Percentiles rank a stretch among this genome's conserved stretches.
Conservation (phyloP, 148 eudicot genomes). For the Cornus suecica region DNA sequence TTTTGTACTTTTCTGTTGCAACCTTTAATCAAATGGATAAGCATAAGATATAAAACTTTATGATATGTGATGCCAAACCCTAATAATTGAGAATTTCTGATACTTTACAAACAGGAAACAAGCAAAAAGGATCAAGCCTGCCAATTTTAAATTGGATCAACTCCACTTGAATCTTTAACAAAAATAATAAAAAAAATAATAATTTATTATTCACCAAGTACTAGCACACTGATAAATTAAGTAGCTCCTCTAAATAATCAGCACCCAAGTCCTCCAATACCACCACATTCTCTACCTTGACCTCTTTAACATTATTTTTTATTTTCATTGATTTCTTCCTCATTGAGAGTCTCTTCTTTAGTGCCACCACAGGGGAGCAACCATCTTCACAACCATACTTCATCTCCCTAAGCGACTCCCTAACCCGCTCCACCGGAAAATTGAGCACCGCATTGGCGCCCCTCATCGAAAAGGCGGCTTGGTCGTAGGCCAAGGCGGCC, state of each 20-base stretch:
- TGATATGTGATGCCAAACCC: too few species aligned
- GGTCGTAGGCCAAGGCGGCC: conserved; percentile 72
- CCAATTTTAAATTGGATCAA: too few species aligned
- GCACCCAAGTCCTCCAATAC: conserved; percentile 65
- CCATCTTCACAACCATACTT: conserved; percentile 19
- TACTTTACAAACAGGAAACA: too few species aligned
- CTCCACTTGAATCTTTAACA: too few species aligned
- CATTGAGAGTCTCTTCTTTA: conserved; percentile 49
- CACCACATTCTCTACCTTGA: conserved; percentile 15
- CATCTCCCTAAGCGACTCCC: conserved; percentile 44
- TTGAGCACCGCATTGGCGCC: conserved; percentile 56
- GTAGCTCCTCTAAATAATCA: conserved; percentile 51
- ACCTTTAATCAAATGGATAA: too few species aligned
- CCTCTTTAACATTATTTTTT: conserved; percentile 6
- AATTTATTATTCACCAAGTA: background rate
- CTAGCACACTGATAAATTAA: conserved; percentile 14
- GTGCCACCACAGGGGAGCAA: conserved; percentile 47
- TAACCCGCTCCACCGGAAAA: conserved; percentile 44
- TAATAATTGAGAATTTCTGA: too few species aligned
- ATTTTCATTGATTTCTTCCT: conserved; percentile 27
- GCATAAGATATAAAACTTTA: too few species aligned
- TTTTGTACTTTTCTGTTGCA: too few species aligned
- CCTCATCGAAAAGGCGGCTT: conserved; percentile 58
- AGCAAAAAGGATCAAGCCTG: too few species aligned
- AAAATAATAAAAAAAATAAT: background rate